A percentile compares a stretch with the other conserved stretches of the same genome.
phyloP scores from a whole-genome alignment of 345 rosid species.

The Linum trigynum region DNA sequence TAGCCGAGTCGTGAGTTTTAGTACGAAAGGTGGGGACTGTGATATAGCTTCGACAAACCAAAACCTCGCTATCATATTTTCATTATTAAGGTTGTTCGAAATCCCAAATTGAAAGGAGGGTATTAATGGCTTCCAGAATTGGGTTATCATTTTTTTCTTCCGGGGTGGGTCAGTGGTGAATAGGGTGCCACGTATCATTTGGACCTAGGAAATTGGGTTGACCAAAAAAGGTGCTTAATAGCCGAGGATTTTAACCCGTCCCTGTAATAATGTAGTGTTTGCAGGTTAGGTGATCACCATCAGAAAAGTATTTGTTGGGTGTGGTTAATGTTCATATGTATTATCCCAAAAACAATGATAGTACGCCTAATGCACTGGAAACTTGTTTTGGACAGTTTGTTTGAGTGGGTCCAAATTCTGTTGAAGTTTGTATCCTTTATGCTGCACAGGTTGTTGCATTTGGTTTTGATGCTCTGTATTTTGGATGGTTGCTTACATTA shows the following conservation, averaged over 20 bases:
- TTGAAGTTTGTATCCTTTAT: too few relatives aligned
- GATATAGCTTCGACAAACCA: background rate
- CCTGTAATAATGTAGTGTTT: background rate
- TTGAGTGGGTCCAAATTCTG: background rate
- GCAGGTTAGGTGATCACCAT: background rate
- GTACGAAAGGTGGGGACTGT: background rate
- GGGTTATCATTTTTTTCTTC: background rate
- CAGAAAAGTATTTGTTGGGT: background rate
- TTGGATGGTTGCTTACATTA: background rate
- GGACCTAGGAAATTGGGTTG: background rate
- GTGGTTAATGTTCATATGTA: background rate
- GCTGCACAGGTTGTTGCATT: background rate
- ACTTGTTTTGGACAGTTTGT: background rate
- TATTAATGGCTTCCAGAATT: background rate
- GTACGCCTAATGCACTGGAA: background rate
- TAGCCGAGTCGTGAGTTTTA: background rate
- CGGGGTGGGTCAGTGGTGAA: background rate
- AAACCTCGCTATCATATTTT: background rate
- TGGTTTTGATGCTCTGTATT: background rate
- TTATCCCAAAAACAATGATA: background rate
- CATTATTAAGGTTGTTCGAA: background rate
- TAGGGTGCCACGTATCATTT: background rate
- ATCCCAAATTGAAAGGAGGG: background rate
- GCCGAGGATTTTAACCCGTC: background rate
- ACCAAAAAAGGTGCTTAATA: background rate